These are phyloP conservation scores for Globisporangium uncinulatum DNA, from an alignment of 352 stramenopile species.

Conservation along the genomic window DNA sequence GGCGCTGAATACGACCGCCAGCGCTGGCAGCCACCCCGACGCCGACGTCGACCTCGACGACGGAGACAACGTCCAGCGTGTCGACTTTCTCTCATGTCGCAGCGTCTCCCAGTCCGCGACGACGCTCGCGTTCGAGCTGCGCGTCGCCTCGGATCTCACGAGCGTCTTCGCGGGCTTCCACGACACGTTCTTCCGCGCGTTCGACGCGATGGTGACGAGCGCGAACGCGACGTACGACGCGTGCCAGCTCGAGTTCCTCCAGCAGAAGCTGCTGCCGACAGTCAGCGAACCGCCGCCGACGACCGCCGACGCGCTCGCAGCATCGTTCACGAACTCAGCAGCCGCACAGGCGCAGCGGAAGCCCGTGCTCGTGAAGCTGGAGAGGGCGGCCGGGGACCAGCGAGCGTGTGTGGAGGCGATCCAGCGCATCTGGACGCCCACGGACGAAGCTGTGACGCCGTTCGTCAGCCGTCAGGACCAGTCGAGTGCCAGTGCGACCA, in stretches of 20 bases:
- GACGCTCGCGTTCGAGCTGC: conserved; percentile 35
- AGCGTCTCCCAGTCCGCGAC: conserved; percentile 23
- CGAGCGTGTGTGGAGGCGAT: conserved; percentile 44
- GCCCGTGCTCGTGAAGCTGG: conserved; percentile 50
- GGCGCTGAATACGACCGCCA: background rate
- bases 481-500: conserved; percentile 25
- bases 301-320: conserved; percentile 14
- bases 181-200: conserved; percentile 44
- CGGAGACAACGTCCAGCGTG: conserved; percentile 13
- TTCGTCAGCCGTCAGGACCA: conserved; percentile 59
- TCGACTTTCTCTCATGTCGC: conserved; percentile 37
- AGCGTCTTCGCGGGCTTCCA: conserved; percentile 49
- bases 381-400: background rate
- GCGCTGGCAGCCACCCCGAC: conserved; percentile 2
- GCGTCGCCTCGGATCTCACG: background rate
- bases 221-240: conserved; percentile 47
- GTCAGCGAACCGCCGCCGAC: conserved; percentile 1
- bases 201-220: conserved; percentile 53
- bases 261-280: conserved; percentile 35
- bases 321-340: conserved; percentile 14
- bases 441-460: conserved; percentile 47
- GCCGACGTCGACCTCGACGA: background rate
- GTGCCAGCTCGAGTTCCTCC: conserved; percentile 62
- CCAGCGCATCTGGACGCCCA: conserved; percentile 32
- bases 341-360: conserved; percentile 16